Evolutionary conservation across 306 rosid species (phyloP).

Genomic region (Acmispon strigosus): DNA sequence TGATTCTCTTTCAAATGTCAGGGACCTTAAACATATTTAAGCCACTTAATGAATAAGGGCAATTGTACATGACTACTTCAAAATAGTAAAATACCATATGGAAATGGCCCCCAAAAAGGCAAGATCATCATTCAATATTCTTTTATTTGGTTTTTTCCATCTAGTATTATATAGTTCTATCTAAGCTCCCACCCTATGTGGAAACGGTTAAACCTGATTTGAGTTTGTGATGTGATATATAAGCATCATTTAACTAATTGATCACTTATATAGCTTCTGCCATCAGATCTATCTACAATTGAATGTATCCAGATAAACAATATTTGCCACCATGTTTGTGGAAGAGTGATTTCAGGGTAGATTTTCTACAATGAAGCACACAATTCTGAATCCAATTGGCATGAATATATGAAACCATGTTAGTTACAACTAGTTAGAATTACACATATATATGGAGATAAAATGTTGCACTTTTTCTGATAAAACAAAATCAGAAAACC

Average conservation of each 20-base stretch:
- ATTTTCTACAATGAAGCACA: constrained; percentile 2
- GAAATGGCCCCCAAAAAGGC: constrained; percentile 7
- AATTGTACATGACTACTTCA: neutral
- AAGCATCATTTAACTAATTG: neutral
- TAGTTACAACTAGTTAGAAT: neutral
- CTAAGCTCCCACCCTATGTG: neutral
- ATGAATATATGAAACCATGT: neutral
- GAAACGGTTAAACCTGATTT: constrained; percentile 4
- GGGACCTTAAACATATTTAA: no score
- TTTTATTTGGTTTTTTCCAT: neutral
- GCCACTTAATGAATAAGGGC: constrained; percentile 12
- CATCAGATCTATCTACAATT: neutral
- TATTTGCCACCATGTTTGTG: neutral
- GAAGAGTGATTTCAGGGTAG: neutral
- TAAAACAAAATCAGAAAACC: neutral
- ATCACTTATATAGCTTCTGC: neutral
- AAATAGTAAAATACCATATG: constrained; percentile 6
- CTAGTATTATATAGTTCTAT: neutral
- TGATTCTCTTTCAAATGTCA: no score
- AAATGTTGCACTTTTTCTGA: neutral
- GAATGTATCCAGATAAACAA: neutral
- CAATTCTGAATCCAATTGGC: neutral
- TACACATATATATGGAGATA: neutral
- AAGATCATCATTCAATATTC: constrained; percentile 10
- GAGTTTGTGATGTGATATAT: neutral